Percentiles rank a stretch among this genome's conserved stretches.
phyloP scores from a whole-genome alignment of 2,329 filamentous ascomycete genomes.

The Ophiostoma populinum region DNA sequence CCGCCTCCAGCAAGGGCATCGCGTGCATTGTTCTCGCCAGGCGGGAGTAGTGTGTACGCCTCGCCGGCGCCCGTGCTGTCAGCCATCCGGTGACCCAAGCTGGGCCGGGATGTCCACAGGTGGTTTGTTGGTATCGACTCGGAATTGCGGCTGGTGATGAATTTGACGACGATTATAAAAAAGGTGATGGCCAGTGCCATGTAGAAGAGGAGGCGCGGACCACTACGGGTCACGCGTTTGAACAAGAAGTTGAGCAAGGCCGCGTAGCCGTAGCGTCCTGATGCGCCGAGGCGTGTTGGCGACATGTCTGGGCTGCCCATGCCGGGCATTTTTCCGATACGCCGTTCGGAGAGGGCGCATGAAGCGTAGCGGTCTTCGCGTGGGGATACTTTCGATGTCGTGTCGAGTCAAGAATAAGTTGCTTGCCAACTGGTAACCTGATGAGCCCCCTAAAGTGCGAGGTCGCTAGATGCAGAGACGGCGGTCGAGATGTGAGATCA shows the following conservation, averaged over 20 bases:
- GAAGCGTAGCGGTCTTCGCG: no score
- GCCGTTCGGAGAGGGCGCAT: no score
- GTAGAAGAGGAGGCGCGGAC: constrained; percentile 15
- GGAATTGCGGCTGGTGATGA: constrained; percentile 12
- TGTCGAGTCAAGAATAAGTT: no score
- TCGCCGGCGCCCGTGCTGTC: background rate
- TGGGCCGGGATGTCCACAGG: constrained; percentile 9
- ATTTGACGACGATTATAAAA: constrained; percentile 12
- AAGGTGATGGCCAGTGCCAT: constrained; percentile 12
- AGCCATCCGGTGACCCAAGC: background rate
- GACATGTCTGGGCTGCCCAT: background rate
- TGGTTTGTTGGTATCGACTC: constrained; percentile 10
- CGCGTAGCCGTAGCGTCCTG: constrained; percentile 1
- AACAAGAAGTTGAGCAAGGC: constrained; percentile 16
- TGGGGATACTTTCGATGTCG: no score
- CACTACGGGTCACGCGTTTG: constrained; percentile 14
- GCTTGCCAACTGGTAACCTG: no score
- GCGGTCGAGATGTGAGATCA: no score
- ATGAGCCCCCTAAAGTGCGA: no score
- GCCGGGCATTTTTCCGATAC: background rate
- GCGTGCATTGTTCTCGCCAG: constrained; percentile 6
- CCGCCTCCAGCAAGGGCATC: constrained; percentile 14
- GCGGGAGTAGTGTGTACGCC: background rate
- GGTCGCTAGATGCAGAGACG: no score
- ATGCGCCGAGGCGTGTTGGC: background rate